These are phyloP conservation scores for Passiflora organensis DNA, from an alignment of 345 rosid genomes.

Conservation along the genomic window DNA sequence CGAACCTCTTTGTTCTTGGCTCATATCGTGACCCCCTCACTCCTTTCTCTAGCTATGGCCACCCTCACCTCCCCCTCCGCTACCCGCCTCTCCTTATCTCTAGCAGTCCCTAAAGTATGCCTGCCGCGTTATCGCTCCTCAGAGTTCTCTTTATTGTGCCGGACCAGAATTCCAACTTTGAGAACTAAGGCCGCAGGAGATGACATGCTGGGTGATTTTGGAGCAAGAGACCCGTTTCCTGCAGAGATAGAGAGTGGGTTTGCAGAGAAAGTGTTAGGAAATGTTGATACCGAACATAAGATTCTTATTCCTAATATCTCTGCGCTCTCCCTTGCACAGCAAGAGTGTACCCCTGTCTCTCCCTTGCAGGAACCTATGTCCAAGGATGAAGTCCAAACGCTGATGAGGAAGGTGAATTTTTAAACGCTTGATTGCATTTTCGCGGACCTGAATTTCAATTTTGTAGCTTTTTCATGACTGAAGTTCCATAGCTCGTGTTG, in stretches of 20 bases:
- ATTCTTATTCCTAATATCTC: slow-evolving; percentile 73
- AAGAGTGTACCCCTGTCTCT: slow-evolving; percentile 54
- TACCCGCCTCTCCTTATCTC: slow-evolving; percentile 24
- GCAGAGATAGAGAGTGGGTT: slow-evolving; percentile 74
- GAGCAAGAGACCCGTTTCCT: slow-evolving; percentile 70
- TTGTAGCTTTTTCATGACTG: no score
- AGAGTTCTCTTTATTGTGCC: slow-evolving; percentile 7
- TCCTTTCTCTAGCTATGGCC: background rate
- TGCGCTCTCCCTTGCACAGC: slow-evolving; percentile 70
- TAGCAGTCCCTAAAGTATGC: slow-evolving; percentile 16
- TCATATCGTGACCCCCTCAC: background rate
- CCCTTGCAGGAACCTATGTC: slow-evolving; percentile 62
- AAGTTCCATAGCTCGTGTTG: no score
- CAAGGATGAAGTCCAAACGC: slow-evolving; percentile 46
- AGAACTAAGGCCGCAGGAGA: slow-evolving; percentile 23
- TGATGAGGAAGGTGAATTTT: slow-evolving; percentile 60
- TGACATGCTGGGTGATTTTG: slow-evolving; percentile 57
- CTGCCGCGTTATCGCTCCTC: slow-evolving; percentile 16
- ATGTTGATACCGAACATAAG: slow-evolving; percentile 65
- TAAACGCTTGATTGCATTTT: background rate
- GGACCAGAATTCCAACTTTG: slow-evolving; percentile 7
- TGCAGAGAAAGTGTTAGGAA: slow-evolving; percentile 76
- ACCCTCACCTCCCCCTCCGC: slow-evolving; percentile 13
- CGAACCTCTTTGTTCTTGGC: slow-evolving; percentile 7
- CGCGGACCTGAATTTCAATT: no score